Conservation (phyloP, 2,329 filamentous ascomycete species). For the Cadophora sp. region DNA sequence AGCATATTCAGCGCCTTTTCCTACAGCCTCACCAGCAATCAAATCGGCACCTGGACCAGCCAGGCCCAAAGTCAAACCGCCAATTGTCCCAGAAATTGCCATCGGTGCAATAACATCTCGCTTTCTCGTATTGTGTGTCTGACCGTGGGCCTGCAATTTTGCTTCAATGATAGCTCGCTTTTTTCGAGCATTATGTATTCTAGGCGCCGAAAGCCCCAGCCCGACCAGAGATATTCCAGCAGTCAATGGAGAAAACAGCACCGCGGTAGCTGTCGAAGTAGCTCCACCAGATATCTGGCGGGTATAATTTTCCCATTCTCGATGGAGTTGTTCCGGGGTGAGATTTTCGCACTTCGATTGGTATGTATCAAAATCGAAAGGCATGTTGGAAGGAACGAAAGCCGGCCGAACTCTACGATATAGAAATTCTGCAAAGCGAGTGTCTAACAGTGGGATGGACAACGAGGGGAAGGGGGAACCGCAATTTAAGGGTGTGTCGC, state of each 20-base stretch:
- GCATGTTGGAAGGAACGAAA: slow-evolving; percentile 42
- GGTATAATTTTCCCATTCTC: slow-evolving; percentile 53
- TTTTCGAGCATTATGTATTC: slow-evolving; percentile 51
- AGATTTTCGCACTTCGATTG: slow-evolving; percentile 48
- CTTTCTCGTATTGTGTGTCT: slow-evolving; percentile 49
- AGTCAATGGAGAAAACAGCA: slow-evolving; percentile 49
- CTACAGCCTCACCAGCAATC: slow-evolving; percentile 46
- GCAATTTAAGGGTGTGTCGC: slow-evolving; percentile 3
- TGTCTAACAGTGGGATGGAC: not conserved
- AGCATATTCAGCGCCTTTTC: slow-evolving; percentile 47
- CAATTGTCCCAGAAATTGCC: slow-evolving; percentile 48
- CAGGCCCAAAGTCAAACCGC: slow-evolving; percentile 47
- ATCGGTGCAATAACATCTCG: slow-evolving; percentile 50
- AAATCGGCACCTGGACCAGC: slow-evolving; percentile 47
- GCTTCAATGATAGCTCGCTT: slow-evolving; percentile 51
- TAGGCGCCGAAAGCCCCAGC: slow-evolving; percentile 48
- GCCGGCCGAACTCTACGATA: not conserved
- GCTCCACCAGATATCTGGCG: slow-evolving; percentile 50
- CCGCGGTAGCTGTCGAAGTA: slow-evolving; percentile 48
- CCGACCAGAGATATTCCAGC: slow-evolving; percentile 49
- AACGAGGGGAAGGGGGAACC: not conserved
- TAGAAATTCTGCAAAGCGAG: not conserved
- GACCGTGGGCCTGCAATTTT: slow-evolving; percentile 45
- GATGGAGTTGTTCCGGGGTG: slow-evolving; percentile 47
- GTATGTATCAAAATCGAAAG: slow-evolving; percentile 51